phyloP scores from a whole-genome alignment of 202 grass and related monocot species.

The Tripidium arundinaceum region DNA sequence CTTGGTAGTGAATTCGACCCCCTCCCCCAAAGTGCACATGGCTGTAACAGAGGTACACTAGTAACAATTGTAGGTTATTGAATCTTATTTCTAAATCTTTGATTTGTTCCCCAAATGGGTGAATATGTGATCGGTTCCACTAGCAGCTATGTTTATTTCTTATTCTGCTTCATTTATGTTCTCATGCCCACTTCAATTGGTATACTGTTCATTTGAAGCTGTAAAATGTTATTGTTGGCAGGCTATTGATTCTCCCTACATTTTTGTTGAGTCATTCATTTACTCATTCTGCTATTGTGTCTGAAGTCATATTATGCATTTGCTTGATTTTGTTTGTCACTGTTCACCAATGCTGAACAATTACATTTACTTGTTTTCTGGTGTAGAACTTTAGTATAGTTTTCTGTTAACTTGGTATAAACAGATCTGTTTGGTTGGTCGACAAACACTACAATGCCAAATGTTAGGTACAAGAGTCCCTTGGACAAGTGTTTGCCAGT shows the following conservation, averaged over 20 bases:
- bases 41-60: constrained; percentile 47
- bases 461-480: not conserved
- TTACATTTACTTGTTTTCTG: constrained; percentile 16
- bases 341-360: not conserved
- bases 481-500: not conserved
- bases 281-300: constrained; percentile 1
- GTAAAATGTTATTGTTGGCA: constrained; percentile 4
- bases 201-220: constrained; percentile 6
- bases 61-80: too few species aligned
- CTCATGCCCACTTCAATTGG: not conserved
- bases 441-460: not conserved
- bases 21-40: constrained; percentile 32
- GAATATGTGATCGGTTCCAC: not conserved
- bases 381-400: constrained; percentile 4
- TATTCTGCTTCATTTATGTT: constrained; percentile 6
- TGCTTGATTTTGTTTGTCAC: constrained; percentile 19
- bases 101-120: not conserved
- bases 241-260: not conserved
- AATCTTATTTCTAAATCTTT: not conserved
- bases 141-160: not conserved
- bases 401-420: constrained; percentile 7
- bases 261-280: not conserved
- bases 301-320: not conserved
- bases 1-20: constrained; percentile 72
- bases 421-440: not conserved